Conservation (phyloP, 805 yeast genomes). For the Yamadazyma endophytica region DNA sequence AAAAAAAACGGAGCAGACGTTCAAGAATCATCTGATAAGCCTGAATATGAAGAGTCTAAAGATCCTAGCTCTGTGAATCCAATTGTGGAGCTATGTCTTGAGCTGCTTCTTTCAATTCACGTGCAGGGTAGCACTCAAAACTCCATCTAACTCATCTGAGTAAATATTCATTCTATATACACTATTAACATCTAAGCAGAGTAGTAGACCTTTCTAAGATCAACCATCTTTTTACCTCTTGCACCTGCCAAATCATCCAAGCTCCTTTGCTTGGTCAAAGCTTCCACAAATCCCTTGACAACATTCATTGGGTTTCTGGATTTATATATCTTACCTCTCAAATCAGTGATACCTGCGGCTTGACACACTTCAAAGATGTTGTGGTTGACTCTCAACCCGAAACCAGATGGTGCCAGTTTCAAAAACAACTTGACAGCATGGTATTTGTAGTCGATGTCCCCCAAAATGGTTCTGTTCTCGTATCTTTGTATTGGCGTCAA, state of each 20-base stretch:
- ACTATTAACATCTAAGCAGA: conserved; percentile 30
- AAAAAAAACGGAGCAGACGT: too few species aligned
- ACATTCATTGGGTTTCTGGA: conserved; percentile 95
- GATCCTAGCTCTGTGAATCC: too few species aligned
- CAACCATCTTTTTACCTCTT: conserved; percentile 93
- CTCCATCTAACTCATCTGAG: too few species aligned
- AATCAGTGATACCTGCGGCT: conserved; percentile 90
- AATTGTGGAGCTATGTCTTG: too few species aligned
- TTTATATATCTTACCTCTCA: conserved; percentile 86
- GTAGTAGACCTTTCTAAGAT: conserved; percentile 86
- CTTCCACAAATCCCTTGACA: conserved; percentile 84
- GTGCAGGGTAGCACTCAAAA: too few species aligned
- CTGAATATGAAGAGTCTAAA: too few species aligned
- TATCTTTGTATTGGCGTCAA: conserved; percentile 77
- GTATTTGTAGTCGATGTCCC: conserved; percentile 74
- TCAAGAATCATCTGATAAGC: too few species aligned
- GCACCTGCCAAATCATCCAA: conserved; percentile 84
- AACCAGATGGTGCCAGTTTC: conserved; percentile 88
- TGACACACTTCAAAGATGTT: conserved; percentile 87
- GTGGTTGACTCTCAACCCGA: conserved; percentile 89
- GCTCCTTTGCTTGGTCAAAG: conserved; percentile 73
- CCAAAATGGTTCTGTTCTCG: conserved; percentile 87
- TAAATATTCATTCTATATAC: too few species aligned
- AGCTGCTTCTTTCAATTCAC: too few species aligned
- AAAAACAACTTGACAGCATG: conserved; percentile 83